Evolutionary conservation across 192 early-diverging fungal species (phyloP).

Genomic region (Linnemannia schmuckeri): DNA sequence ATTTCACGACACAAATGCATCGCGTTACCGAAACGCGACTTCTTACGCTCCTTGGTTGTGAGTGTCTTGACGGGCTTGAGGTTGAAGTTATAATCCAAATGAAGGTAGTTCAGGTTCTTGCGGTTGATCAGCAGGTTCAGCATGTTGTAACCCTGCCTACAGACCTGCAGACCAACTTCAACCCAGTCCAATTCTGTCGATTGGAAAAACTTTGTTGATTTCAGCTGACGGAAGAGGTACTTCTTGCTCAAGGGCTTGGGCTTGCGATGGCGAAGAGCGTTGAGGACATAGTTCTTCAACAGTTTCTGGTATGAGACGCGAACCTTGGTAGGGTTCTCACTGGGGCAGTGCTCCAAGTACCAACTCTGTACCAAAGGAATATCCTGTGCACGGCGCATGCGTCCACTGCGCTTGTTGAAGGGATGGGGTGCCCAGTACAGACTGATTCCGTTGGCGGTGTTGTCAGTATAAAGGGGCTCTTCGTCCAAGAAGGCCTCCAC

Average conservation of each 20-base stretch:
- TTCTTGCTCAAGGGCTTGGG: slow-evolving; percentile 94
- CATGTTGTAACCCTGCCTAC: slow-evolving; percentile 99
- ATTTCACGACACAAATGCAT: slow-evolving; percentile 97
- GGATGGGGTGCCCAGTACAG: slow-evolving; percentile 99
- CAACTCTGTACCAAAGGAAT: slow-evolving; percentile 96
- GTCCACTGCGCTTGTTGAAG: slow-evolving; percentile 93
- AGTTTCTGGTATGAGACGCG: slow-evolving; percentile 99
- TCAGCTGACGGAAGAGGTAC: slow-evolving; percentile 95
- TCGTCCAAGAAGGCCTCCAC: slow-evolving; percentile 87
- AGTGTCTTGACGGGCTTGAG: slow-evolving; percentile 99
- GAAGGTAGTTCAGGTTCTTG: slow-evolving; percentile 98
- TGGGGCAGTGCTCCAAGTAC: slow-evolving; percentile 97
- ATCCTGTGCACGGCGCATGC: slow-evolving; percentile 92
- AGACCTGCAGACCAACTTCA: slow-evolving; percentile 98
- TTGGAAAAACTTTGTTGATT: slow-evolving; percentile 99
- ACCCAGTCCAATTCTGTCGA: slow-evolving; percentile 99
- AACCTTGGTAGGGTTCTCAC: slow-evolving; percentile 95
- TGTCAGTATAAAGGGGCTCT: slow-evolving; percentile 86
- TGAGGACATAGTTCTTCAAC: slow-evolving; percentile 96
- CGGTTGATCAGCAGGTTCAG: slow-evolving; percentile 98
- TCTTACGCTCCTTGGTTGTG: slow-evolving; percentile 99
- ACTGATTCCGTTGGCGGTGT: slow-evolving; percentile 91
- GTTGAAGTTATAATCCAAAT: slow-evolving; percentile 99
- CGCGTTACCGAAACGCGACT: slow-evolving; percentile 98
- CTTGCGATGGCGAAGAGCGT: slow-evolving; percentile 87